phyloP scores from a whole-genome alignment of 306 rosid genomes.

The Malus asiatica region DNA sequence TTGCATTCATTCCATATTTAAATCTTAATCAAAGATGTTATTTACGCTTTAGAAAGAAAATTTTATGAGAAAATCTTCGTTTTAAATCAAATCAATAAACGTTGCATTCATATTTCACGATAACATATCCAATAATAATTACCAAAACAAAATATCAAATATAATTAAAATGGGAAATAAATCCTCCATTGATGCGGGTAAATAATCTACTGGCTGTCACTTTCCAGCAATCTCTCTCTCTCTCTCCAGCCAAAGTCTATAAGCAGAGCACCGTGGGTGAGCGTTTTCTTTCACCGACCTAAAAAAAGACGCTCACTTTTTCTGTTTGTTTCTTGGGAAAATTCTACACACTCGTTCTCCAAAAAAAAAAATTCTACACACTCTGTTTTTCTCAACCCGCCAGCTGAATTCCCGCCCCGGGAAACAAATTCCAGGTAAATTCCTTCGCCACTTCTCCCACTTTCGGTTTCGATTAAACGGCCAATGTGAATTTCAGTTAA shows the following conservation, averaged over 20 bases:
- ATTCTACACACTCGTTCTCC: neutral
- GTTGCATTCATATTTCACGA: too few species aligned
- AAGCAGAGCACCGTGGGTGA: neutral
- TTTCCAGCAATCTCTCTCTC: too few species aligned
- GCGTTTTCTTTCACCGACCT: neutral
- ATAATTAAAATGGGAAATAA: too few species aligned
- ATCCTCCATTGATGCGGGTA: too few species aligned
- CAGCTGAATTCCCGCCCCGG: neutral
- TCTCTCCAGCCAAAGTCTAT: neutral
- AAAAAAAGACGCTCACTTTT: neutral
- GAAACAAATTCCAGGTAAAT: neutral
- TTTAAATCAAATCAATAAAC: too few species aligned
- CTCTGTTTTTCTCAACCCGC: neutral
- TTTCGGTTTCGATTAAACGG: neutral
- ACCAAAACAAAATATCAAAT: too few species aligned
- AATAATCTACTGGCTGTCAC: too few species aligned
- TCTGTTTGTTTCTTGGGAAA: conserved; percentile 19
- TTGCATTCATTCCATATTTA: too few species aligned
- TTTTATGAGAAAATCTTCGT: too few species aligned
- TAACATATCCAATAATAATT: too few species aligned
- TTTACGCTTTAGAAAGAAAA: too few species aligned
- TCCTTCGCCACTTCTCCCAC: neutral
- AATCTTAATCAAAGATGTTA: too few species aligned
- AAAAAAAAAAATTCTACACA: neutral
- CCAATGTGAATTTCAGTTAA: neutral